These are phyloP conservation scores for Diutina catenulata DNA, from an alignment of 1,139 yeast genomes.

Conservation along the genomic window DNA sequence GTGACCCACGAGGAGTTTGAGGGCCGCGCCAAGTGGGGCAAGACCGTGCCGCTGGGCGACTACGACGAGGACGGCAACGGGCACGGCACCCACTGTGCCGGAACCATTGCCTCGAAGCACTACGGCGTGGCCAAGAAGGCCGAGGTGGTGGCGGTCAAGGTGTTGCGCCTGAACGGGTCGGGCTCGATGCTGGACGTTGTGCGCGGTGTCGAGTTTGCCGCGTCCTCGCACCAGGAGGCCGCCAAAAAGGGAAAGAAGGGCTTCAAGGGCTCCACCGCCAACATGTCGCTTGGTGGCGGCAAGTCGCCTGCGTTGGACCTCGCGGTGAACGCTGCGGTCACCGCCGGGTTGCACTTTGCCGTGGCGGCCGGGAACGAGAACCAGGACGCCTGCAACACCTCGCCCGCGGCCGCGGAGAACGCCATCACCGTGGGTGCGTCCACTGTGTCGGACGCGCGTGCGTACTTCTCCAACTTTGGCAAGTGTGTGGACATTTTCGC, in stretches of 20 bases:
- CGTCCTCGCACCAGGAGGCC: constrained; percentile 48
- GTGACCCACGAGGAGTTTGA: constrained; percentile 71
- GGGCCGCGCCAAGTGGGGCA: constrained; percentile 93
- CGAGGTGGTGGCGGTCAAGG: constrained; percentile 65
- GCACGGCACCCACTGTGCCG: constrained; percentile 89
- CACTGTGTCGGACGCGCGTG: constrained; percentile 61
- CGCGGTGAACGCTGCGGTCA: constrained; percentile 77
- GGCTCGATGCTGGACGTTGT: constrained; percentile 76
- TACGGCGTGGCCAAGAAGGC: constrained; percentile 78
- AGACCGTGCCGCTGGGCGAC: constrained; percentile 78
- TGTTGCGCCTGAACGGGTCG: constrained; percentile 63
- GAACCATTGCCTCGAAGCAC: constrained; percentile 62
- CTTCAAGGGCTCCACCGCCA: constrained; percentile 77
- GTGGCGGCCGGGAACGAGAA: constrained; percentile 87
- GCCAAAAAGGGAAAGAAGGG: constrained; percentile 47
- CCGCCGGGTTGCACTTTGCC: constrained; percentile 72
- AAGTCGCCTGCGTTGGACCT: constrained; percentile 69
- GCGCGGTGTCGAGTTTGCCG: constrained; percentile 73
- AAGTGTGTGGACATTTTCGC: constrained; percentile 78
- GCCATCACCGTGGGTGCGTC: constrained; percentile 81
- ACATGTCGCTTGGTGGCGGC: constrained; percentile 88
- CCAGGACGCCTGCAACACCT: constrained; percentile 74
- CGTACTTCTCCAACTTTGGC: constrained; percentile 76
- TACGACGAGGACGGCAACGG: constrained; percentile 85
- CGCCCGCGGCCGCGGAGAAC: constrained; percentile 69